Evolutionary conservation across 441 rosid genomes (phyloP), one percentile per base, ranked within the genome.

Genomic region (Oxalis stricta): DNA sequence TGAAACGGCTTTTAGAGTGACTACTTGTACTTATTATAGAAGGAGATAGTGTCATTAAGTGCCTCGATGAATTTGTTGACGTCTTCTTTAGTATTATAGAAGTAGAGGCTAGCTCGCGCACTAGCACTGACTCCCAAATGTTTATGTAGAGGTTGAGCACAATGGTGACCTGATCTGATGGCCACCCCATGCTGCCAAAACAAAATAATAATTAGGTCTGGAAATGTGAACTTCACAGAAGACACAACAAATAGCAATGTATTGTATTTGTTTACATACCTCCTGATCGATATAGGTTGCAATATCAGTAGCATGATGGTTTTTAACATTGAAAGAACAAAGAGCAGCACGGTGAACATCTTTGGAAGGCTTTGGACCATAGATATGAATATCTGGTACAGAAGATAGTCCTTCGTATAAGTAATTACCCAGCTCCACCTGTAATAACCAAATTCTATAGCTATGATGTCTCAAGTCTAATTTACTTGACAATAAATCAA

Each of bases 121-220:
- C 91, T 88, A 2, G 95, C 81, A 42, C 42, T 79, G 45, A 79
- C 71, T 40, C 95, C 94, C 48, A 88, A 65, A 53, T 69, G 52
- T 38, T 87, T 66, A 55, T 88, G 97, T 31, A 88, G 94, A 41
- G 95, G 95, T 58, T 84, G 97, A 1, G 97, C 85, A 16, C 97
- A 88, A 51, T 88, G 97, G 68, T 84, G 97, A 52, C 97, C 97
- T 11, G 95, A 79, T 70, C 97, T 75, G 61, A 84, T 74, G 5
- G 97, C 97, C 57, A 84, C 94, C 20, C 97, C 97, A 52, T 88
- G 94, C 97, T 84, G 97, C 39, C 36, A 55, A n/a, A 19, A 28
- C 33, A 47, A 23, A 10, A 56, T 22, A 45, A 46, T 21, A 63
- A 49, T 51, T 28, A 21, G 6, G 16, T 22, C 12, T 33, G 14